Conservation (phyloP, 768 basidiomycete species). For the Xerocomellus intermedius region DNA sequence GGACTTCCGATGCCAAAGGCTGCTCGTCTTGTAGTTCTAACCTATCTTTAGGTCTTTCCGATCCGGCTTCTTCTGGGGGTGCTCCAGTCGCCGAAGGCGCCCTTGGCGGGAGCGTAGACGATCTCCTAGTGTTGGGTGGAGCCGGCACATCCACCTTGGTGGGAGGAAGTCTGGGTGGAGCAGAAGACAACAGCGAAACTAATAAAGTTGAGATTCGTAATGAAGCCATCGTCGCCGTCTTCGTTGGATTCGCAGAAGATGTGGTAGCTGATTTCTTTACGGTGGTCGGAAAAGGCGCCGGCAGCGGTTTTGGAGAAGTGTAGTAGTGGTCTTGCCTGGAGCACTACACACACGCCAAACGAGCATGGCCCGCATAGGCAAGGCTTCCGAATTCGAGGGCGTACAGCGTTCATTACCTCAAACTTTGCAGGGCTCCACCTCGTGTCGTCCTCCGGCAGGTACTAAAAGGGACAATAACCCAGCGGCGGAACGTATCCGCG, state of each 20-base stretch:
- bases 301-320: constrained; percentile 32
- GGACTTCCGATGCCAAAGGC: no score
- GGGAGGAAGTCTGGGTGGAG: no score
- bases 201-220: no score
- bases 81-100: constrained; percentile 38
- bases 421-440: constrained; percentile 5
- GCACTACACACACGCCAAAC: constrained; percentile 20
- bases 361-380: constrained; percentile 12
- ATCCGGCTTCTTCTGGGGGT: constrained; percentile 15
- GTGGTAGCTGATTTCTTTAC: constrained; percentile 29
- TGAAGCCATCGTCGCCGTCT: constrained; percentile 34
- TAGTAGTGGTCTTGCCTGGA: constrained; percentile 40
- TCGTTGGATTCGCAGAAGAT: constrained; percentile 33
- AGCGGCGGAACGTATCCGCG: constrained; percentile 2
- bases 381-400: constrained; percentile 10
- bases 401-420: constrained; percentile 24
- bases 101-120: constrained; percentile 34
- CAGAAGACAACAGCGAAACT: no score
- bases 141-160: no score
- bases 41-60: neutral
- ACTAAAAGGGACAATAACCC: neutral
- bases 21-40: no score
- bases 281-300: constrained; percentile 27
- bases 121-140: constrained; percentile 33
- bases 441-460: constrained; percentile 12